phyloP scores from a whole-genome alignment of 805 yeast species.

The Schizosaccharomyces lindneri region DNA sequence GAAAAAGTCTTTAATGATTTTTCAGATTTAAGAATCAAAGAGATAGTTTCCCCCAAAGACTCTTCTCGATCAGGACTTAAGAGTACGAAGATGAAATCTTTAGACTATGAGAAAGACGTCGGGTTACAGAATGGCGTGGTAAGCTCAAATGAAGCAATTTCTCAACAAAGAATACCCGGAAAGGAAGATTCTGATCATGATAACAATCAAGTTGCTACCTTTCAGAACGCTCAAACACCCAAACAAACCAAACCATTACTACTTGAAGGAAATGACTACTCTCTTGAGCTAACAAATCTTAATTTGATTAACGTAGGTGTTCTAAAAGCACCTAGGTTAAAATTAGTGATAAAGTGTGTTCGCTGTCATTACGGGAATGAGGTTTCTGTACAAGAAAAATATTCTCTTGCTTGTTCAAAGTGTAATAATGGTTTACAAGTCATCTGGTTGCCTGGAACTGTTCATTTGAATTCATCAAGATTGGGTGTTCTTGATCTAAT shows the following conservation, averaged over 20 bases:
- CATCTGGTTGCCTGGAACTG: neutral
- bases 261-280: neutral
- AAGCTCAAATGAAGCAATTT: too few relatives aligned
- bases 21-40: too few relatives aligned
- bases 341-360: neutral
- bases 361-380: neutral
- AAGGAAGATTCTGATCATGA: neutral
- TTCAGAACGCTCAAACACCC: neutral
- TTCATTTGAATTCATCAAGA: constrained; percentile 1
- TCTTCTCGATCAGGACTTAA: too few relatives aligned
- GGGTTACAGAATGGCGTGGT: too few relatives aligned
- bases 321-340: neutral
- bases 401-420: neutral
- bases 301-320: neutral
- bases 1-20: too few relatives aligned
- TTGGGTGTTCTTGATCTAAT: constrained; percentile 17
- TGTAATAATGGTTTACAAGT: neutral
- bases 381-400: neutral
- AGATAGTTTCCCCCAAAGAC: too few relatives aligned
- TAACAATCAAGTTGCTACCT: neutral
- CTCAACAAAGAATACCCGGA: too few relatives aligned
- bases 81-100: too few relatives aligned
- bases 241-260: neutral
- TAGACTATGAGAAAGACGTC: too few relatives aligned
- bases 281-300: neutral